phyloP scores from a whole-genome alignment of 108 stramenopile genomes.

The Skeletonema potamos region DNA sequence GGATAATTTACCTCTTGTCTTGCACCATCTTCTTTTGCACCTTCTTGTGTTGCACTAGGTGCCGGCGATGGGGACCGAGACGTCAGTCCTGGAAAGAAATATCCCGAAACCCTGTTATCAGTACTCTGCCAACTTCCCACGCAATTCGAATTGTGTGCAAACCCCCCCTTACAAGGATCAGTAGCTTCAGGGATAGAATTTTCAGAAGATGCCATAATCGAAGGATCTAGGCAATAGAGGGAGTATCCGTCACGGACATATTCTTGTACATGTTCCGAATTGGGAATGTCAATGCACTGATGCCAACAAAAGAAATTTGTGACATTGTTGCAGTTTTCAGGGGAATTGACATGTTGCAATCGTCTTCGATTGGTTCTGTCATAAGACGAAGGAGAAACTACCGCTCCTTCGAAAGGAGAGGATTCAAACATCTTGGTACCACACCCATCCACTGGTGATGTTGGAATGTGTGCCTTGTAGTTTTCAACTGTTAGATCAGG shows the following conservation, averaged over 20 bases:
- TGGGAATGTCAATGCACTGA: constrained; percentile 72
- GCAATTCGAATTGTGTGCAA: constrained; percentile 59
- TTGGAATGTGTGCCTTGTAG: constrained; percentile 33
- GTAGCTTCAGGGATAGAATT: constrained; percentile 49
- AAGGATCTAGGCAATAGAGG: constrained; percentile 79
- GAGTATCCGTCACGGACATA: constrained; percentile 63
- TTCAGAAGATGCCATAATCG: constrained; percentile 39
- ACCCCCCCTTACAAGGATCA: constrained; percentile 52
- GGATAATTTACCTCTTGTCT: not conserved
- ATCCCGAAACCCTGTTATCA: constrained; percentile 23
- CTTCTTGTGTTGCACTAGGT: too few species aligned
- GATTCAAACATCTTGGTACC: constrained; percentile 12
- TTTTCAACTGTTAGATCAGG: constrained; percentile 16
- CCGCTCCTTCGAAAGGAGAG: not conserved
- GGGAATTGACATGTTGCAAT: constrained; percentile 53
- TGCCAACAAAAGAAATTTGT: constrained; percentile 88
- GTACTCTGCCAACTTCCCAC: constrained; percentile 65
- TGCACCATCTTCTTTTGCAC: not conserved
- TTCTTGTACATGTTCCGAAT: constrained; percentile 41
- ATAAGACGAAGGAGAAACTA: not conserved
- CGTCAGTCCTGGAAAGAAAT: constrained; percentile 26
- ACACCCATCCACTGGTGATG: constrained; percentile 33
- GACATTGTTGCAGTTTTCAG: constrained; percentile 65
- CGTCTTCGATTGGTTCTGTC: constrained; percentile 14
- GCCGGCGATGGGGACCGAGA: too few species aligned